Evolutionary conservation across 768 basidiomycete species (phyloP), one percentile per base, ranked within the genome.

Genomic region (Russula compacta): DNA sequence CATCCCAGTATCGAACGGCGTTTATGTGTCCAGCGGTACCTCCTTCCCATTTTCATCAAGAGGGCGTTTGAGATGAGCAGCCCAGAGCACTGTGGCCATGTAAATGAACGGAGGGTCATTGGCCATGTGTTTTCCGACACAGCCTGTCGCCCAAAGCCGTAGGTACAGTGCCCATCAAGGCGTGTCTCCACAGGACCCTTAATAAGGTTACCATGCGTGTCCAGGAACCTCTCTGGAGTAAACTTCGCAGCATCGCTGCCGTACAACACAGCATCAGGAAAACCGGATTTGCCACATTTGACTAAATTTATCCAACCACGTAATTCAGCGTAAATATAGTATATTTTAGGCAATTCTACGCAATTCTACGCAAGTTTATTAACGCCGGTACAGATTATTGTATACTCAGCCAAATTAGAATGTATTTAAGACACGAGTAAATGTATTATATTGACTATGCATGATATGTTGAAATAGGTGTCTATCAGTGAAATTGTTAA

Each of bases 81-180:
- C 56, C 60, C 64, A 64, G 6, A 69, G 64, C 5, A 67, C 10
- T 6, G 58, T 58, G 33, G 68, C 65, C 21, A 68, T 56, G 19
- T 46, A 33, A 44, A 69, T 60, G 53, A 63, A 69, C 19, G 67
- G 43, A 14, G 64, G 1, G 8, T 66, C 56, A n/a, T 64, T 56
- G 10, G 65, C 68, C 15, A 64, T 15, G 7, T 61, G 53, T n/a
- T 50, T 50, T 12, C 68, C 68, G 9, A 59, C 44, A 29, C 67
- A 69, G 17, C 53, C 6, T 67, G 58, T 19, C 42, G 17, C 10
- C 64, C 64, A 33, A 60, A 65, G 2, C 60, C 64, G 40, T 51
- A 66, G 2, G 59, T 24, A 6, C 60, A 39, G 40, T 64, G 63
- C 10, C 62, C 65, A 6, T 64, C 50, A 4, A 35, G 43, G 17